Base-by-base conservation (phyloP, 192 early-diverging fungal species). In the Gonapodya sp. region DNA sequence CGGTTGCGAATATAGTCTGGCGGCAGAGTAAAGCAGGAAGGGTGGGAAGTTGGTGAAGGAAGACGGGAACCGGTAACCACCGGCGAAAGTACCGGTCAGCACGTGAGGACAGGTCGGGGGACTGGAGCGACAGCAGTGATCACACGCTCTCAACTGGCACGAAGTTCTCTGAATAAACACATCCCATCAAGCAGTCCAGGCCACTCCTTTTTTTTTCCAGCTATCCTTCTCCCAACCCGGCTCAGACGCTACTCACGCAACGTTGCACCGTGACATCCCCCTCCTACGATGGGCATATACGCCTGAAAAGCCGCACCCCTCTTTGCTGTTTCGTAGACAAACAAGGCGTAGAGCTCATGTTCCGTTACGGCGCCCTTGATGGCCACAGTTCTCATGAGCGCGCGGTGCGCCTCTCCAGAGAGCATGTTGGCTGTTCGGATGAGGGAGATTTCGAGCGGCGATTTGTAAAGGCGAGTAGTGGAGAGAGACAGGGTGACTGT, bases 231-330 rank as follows among this genome's bases (percentile, higher is more conserved):
- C 46, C 46, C 46, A 64, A 8, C 24, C 24, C 24, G 8, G 8
- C 46, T 64, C 46, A 24, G 46, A 24, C 8, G 46, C 8, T 24
- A 64, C 46, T 64, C 46, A 64, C 46, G 96, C 32, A 98, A 84
- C 18, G 92, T 88, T 0, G 94, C 91, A 0, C 91, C 94, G 81
- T 93, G 92, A 80, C 88, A 86, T 18, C 94, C 96, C 32, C 88
- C 82, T 1, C 92, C 96, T 0, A 94, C 90, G 82, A 98, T 98
- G 73, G 92, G 92, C 78, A 90, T 89, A 86, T 98, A 98, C 0
- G 95, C 93, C 80, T 96, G 94, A 84, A 88, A 87, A 83, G 88
- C 87, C 80, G 91, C 91, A 2, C 81, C 82, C 46, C 31, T 34
- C 37, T 18, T 31, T 24, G 74, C 0, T 2, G 18, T 0, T 77